Evolutionary conservation across 2,329 filamentous ascomycete species (phyloP), one percentile per base, ranked within the genome.

Genomic region (Penicillium digitatum): DNA sequence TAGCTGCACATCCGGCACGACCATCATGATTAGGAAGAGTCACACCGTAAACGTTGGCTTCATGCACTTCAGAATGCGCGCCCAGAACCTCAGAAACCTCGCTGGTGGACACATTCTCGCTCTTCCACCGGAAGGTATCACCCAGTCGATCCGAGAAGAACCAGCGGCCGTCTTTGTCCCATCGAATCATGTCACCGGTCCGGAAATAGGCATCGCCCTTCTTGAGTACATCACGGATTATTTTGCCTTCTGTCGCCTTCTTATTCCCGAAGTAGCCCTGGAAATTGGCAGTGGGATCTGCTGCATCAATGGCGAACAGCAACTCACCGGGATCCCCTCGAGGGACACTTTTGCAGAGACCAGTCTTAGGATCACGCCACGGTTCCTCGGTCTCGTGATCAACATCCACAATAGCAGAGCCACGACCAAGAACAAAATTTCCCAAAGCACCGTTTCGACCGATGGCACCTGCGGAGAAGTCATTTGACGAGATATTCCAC

Each of bases 11-110:
- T 2, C 91, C 91, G 0, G 89, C 90, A 26, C 90, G 81, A 18
- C 90, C 90, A 66, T 95, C 90, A 67, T 95, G 89, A 61, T 88
- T 80, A 0, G 90, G 90, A 8, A 95, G 74, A 39, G 84, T 72
- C 2, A 95, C 88, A 35, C 90, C 90, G 66, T 95, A 95, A 27
- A 95, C 90, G 64, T 95, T 95, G 31, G 89, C 87, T 74, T 95
- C 90, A 31, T 81, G 76, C 14, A 95, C 79, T 1, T 78, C 77
- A 0, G 85, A 77, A 67, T 91, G 87, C 0, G 78, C 74, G 14
- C 88, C 87, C 0, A 96, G 73, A 0, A 84, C 83, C 67, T 91
- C 83, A n/a, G 87, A 82, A 18, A 95, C 91, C 71, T 96, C 90
- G 47, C 82, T 85, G 0, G 89, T 92, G 3, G 87, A 90, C 1